phyloP scores from a whole-genome alignment of 1,284 basidiomycete species.

The Boletus calvinii region DNA sequence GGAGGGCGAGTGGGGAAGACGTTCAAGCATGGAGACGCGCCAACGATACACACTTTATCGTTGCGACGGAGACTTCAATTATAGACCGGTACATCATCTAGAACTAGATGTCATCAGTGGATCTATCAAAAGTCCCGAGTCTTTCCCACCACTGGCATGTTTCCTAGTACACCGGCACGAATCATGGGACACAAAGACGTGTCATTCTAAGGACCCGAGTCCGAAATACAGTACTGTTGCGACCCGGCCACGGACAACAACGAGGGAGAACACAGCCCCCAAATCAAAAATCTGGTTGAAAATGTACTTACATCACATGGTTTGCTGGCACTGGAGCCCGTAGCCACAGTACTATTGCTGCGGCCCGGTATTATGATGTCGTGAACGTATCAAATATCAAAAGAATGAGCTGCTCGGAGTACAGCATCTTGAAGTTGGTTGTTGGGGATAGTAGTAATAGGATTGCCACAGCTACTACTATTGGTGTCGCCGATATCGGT shows the following conservation, averaged over 20 bases:
- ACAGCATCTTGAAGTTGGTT: too few relatives aligned
- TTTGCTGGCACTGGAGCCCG: neutral
- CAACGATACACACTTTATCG: conserved; percentile 12
- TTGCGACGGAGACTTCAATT: conserved; percentile 4
- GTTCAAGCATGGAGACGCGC: neutral
- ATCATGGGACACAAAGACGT: conserved; percentile 2
- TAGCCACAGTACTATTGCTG: neutral
- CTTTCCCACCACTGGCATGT: neutral
- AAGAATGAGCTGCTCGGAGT: neutral
- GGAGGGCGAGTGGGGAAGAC: neutral
- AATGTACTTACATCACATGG: too few relatives aligned
- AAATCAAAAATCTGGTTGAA: neutral
- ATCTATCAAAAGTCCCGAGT: neutral
- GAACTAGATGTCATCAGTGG: conserved; percentile 7
- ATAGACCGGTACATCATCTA: conserved; percentile 2
- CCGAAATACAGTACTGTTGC: neutral
- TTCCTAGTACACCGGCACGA: neutral
- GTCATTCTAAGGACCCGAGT: conserved; percentile 3
- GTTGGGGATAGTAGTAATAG: neutral
- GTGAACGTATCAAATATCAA: neutral
- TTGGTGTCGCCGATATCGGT: conserved; percentile 10
- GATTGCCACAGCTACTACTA: neutral
- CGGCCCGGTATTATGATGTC: neutral
- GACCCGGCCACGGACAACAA: neutral
- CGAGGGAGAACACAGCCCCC: neutral